Percentiles rank a stretch among this genome's conserved stretches.
These are phyloP conservation scores for Lyophyllum semitale DNA, from an alignment of 768 basidiomycete genomes.

Conservation along the genomic window DNA sequence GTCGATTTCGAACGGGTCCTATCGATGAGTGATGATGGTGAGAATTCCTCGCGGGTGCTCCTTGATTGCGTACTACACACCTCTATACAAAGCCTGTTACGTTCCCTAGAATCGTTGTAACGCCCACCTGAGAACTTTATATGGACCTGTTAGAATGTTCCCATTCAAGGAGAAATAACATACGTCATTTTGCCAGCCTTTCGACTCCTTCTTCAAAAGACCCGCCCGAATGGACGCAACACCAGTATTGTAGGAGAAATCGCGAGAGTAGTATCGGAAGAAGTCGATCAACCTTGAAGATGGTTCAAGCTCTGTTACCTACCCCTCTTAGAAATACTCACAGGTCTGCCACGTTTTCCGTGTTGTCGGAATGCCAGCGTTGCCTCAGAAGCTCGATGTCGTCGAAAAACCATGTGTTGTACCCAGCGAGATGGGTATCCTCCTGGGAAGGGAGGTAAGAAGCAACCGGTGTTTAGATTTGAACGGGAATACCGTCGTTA, in stretches of 20 bases:
- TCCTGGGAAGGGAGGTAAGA: constrained; percentile 46
- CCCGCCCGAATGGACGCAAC: constrained; percentile 92
- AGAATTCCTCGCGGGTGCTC: background rate
- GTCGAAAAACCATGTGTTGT: constrained; percentile 97
- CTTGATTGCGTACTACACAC: constrained; percentile 39
- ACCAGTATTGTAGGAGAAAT: constrained; percentile 88
- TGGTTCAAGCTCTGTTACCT: background rate
- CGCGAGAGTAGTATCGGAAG: constrained; percentile 94
- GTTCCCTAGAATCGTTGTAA: constrained; percentile 76
- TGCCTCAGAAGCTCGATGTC: constrained; percentile 91
- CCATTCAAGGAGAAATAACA: constrained; percentile 20
- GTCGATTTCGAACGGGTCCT: constrained; percentile 97
- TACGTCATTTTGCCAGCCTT: constrained; percentile 96
- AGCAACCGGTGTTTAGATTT: constrained; percentile 1
- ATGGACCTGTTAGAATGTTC: constrained; percentile 1
- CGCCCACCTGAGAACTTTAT: constrained; percentile 50
- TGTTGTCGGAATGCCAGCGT: constrained; percentile 93
- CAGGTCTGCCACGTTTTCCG: constrained; percentile 92
- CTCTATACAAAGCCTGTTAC: constrained; percentile 96
- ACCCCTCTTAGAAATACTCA: constrained; percentile 39
- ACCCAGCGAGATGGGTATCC: constrained; percentile 76
- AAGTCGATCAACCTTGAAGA: constrained; percentile 86
- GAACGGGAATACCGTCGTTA: constrained; percentile 56
- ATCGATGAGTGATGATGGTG: background rate
- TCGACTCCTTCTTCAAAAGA: constrained; percentile 83